A percentile compares a stretch with the other conserved stretches of the same genome.
phyloP scores from a whole-genome alignment of 345 rosid species.

The Eucalyptus regnans region DNA sequence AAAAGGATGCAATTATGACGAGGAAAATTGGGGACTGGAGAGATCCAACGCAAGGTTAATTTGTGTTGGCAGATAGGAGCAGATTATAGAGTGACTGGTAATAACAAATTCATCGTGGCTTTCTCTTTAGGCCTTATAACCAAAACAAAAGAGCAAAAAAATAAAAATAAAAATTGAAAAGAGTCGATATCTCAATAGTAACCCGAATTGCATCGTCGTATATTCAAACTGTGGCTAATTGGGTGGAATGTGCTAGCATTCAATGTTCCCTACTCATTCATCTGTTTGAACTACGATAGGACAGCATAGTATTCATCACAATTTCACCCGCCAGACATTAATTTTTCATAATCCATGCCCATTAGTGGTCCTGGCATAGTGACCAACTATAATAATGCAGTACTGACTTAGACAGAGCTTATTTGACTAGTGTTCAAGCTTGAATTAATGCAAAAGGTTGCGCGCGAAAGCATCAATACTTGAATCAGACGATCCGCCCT shows the following conservation, averaged over 20 bases:
- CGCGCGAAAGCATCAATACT: not conserved
- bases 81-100: too few relatives aligned
- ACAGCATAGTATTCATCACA: not conserved
- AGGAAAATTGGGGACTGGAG: too few relatives aligned
- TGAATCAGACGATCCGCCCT: conserved; percentile 5
- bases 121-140: too few relatives aligned
- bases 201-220: not conserved
- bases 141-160: too few relatives aligned
- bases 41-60: too few relatives aligned
- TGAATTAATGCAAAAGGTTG: not conserved
- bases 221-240: not conserved
- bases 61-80: too few relatives aligned
- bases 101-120: too few relatives aligned
- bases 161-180: too few relatives aligned
- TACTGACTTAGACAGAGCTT: not conserved
- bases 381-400: not conserved
- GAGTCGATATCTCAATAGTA: not conserved
- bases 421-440: not conserved
- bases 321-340: not conserved
- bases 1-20: not conserved
- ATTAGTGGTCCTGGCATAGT: not conserved
- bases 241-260: not conserved
- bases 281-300: not conserved
- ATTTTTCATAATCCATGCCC: not conserved
- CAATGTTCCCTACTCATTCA: not conserved